Conservation (phyloP, 2,329 filamentous ascomycete species). For the Aureobasidium uvarum region DNA sequence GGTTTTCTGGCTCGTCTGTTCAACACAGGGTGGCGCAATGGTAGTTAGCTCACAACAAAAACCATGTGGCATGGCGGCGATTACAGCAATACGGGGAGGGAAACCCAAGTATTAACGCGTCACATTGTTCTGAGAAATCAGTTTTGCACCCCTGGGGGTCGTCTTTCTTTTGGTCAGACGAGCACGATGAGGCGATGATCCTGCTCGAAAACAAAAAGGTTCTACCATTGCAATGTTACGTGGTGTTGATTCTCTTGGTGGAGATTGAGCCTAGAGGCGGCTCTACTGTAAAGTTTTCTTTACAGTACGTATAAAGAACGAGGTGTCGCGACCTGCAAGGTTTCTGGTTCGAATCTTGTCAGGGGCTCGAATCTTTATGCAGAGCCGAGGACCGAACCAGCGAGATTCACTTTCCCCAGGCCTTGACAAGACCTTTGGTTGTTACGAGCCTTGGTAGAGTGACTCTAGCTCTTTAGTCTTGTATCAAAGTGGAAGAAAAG, state of each 20-base stretch:
- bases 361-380: not conserved
- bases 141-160: not conserved
- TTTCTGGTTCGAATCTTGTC: not conserved
- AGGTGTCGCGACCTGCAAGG: too few species aligned
- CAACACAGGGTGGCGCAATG: slow-evolving; percentile 9
- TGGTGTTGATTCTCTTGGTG: not conserved
- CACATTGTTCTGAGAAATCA: slow-evolving; percentile 9
- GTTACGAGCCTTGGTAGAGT: not conserved
- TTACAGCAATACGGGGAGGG: slow-evolving; percentile 2
- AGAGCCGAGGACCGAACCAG: not conserved
- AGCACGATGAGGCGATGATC: not conserved
- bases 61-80: slow-evolving; percentile 3
- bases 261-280: too few species aligned
- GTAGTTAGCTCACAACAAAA: slow-evolving; percentile 15
- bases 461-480: not conserved
- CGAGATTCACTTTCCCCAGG: not conserved
- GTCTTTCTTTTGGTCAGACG: not conserved
- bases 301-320: not conserved
- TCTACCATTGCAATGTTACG: not conserved
- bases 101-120: not conserved
- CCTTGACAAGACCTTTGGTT: not conserved
- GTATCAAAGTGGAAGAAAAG: not conserved
- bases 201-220: not conserved
- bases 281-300: not conserved
- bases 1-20: not conserved